Percentiles rank a stretch among this genome's conserved stretches.
These are phyloP conservation scores for Metarhizium album DNA, from an alignment of 2,329 filamentous ascomycete genomes.

Conservation along the genomic window DNA sequence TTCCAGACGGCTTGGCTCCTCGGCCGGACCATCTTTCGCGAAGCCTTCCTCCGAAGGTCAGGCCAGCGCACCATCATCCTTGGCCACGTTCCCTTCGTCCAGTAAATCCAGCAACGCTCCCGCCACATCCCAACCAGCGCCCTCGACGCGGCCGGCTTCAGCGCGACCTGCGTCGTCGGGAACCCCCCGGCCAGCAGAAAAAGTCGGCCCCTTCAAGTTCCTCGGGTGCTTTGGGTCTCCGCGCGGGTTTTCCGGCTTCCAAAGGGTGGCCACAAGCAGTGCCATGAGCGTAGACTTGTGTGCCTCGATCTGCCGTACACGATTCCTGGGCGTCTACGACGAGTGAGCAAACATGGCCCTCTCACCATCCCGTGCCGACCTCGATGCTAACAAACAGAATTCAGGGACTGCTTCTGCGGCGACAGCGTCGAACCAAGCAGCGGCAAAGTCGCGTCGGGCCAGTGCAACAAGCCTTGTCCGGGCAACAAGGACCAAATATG, in stretches of 20 bases:
- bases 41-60: neutral
- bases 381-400: neutral
- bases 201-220: neutral
- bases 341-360: neutral
- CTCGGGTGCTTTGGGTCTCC: neutral
- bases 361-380: neutral
- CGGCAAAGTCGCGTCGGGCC: neutral
- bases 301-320: neutral
- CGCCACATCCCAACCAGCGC: neutral
- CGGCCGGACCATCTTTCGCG: neutral
- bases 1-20: neutral
- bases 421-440: neutral
- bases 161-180: neutral
- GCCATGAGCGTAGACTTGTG: neutral
- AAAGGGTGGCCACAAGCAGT: neutral
- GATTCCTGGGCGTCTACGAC: neutral
- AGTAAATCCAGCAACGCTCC: neutral
- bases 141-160: neutral
- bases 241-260: neutral
- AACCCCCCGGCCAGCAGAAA: neutral
- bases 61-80: neutral
- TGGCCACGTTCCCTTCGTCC: neutral
- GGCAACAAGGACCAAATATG: neutral
- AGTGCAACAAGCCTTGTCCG: neutral
- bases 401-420: neutral